These are phyloP conservation scores for Aphanomyces euteiches DNA, from an alignment of 352 stramenopile genomes.

Conservation along the genomic window DNA sequence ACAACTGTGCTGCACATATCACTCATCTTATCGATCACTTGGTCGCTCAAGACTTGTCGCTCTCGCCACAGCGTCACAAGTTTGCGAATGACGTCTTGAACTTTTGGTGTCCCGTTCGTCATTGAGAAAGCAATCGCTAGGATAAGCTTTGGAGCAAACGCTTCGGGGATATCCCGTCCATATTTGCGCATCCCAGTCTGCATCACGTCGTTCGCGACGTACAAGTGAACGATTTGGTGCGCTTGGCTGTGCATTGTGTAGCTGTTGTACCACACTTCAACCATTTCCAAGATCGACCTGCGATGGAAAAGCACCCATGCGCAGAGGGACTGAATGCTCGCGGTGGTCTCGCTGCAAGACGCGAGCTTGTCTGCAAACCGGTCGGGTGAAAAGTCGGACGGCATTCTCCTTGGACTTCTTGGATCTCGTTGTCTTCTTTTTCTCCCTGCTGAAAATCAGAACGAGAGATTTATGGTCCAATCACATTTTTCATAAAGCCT, in stretches of 20 bases:
- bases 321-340: conserved; percentile 74
- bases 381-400: conserved; percentile 18
- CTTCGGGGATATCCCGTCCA: conserved; percentile 58
- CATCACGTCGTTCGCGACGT: conserved; percentile 84
- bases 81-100: conserved; percentile 82
- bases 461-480: too few relatives aligned
- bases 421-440: too few relatives aligned
- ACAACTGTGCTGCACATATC: conserved; percentile 57
- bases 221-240: conserved; percentile 79
- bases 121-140: conserved; percentile 64
- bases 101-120: conserved; percentile 61
- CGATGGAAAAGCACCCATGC: conserved; percentile 73
- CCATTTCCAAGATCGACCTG: conserved; percentile 55
- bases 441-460: too few relatives aligned
- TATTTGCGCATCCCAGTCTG: conserved; percentile 79
- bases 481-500: too few relatives aligned
- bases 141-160: conserved; percentile 59
- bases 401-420: background rate
- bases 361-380: conserved; percentile 19
- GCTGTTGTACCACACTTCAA: conserved; percentile 48
- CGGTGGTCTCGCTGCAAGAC: conserved; percentile 16
- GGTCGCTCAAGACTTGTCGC: conserved; percentile 51
- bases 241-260: conserved; percentile 48
- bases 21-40: conserved; percentile 58
- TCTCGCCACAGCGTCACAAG: conserved; percentile 85